These are phyloP conservation scores for Paraconiothyrium brasiliense DNA, from an alignment of 2,329 filamentous ascomycete genomes.

Conservation along the genomic window DNA sequence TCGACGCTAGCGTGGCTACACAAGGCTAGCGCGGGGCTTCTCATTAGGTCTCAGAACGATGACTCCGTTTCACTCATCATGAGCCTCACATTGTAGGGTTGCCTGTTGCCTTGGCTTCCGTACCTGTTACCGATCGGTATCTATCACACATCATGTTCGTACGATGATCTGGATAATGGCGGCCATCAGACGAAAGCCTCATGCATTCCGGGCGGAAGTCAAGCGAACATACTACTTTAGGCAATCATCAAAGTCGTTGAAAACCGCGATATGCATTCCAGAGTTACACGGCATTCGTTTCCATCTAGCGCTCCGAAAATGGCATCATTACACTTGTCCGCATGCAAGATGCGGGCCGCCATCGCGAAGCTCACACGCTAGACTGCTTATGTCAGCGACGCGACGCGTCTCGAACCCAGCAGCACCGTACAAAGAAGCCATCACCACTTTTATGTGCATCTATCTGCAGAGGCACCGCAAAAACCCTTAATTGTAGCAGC, in stretches of 20 bases:
- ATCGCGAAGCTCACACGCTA: conserved; percentile 6
- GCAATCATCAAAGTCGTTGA: not conserved
- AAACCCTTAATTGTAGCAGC: not conserved
- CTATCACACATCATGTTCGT: not conserved
- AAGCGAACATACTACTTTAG: not conserved
- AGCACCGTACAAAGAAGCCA: not conserved
- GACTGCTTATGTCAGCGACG: conserved; percentile 11
- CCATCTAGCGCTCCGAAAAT: not conserved
- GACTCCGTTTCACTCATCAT: conserved; percentile 9
- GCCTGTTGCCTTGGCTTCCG: not conserved
- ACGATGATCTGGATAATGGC: not conserved
- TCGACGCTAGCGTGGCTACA: not conserved
- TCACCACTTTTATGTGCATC: not conserved
- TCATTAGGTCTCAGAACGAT: not conserved
- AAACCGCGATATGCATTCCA: not conserved
- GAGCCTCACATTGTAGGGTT: not conserved
- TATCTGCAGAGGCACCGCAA: not conserved
- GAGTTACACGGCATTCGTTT: not conserved
- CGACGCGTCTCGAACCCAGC: conserved; percentile 15
- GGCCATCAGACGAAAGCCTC: not conserved
- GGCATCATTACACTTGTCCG: not conserved
- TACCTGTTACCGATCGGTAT: too few species aligned
- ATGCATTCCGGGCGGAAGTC: not conserved
- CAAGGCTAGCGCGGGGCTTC: conserved; percentile 9
- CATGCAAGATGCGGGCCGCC: not conserved